Base-by-base conservation (phyloP, 371 early-diverging fungal species). In the Apophysomyces variabilis region DNA sequence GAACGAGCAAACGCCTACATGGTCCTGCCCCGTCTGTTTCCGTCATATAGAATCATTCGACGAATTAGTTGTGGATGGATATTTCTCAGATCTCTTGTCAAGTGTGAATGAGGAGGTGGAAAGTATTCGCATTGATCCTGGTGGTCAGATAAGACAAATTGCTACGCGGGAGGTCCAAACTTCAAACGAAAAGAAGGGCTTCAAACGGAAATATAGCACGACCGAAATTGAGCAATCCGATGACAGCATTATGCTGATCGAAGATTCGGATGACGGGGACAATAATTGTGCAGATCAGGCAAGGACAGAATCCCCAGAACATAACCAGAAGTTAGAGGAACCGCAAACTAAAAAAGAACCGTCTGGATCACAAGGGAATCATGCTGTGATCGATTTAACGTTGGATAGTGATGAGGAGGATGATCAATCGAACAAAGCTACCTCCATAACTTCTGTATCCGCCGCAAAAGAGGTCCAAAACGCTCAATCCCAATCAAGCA, bases 1-100 rank as follows among this genome's bases (percentile, higher is more conserved):
- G 80, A 92, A 91, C 54, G 88, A 86, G 61, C 89, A 85, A 46
- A 83, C 85, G 4, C 89, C 90, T 0, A 85, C 87, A 1, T 92
- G 90, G 89, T 83, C 81, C 38, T 93, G 94, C 50, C 94, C 94
- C 3, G 85, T 90, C 0, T 93, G 94, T 65, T 78, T 82, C 64
- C 66, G 77, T 16, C 62, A 62, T n/a, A 82, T 92, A 39, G 67
- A 71, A 41, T 78, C 84, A 0, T 87, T 83, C 83, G 78, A 85
- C 8, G 90, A 90, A 56, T 73, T 90, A 12, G 73, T 89, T 1
- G 75, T 88, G 26, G 91, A 90, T 68, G 87, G 84, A 39, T 92
- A 87, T 63, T 92, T 90, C 72, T 70, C 78, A 12, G 88, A 87
- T 39, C 86, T 93, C 36, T 66, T 93, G 21, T 61, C 72, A 3